These are phyloP conservation scores for Triticum turgidum DNA, from an alignment of 176 grass and related monocot genomes.

Conservation along the genomic window DNA sequence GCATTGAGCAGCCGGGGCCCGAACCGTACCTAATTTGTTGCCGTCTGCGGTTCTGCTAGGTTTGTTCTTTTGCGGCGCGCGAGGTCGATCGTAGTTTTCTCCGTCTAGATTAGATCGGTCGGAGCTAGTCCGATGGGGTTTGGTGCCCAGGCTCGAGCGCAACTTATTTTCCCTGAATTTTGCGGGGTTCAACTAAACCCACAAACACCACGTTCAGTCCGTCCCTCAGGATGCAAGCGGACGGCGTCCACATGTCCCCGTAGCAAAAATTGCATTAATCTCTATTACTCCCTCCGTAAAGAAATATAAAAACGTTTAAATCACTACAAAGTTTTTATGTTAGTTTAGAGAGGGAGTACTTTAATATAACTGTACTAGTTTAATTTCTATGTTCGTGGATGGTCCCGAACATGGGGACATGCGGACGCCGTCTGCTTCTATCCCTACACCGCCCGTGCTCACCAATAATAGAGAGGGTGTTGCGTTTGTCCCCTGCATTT, in stretches of 20 bases:
- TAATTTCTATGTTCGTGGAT: no score
- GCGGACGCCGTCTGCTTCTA: no score
- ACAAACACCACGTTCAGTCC: neutral
- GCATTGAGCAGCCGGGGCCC: neutral
- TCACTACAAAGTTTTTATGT: no score
- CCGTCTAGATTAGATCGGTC: neutral
- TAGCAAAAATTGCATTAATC: no score
- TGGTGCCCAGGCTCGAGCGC: neutral
- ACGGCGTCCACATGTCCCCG: no score
- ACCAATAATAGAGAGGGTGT: slow-evolving; percentile 6
- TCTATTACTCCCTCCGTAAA: no score
- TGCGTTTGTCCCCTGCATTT: neutral
- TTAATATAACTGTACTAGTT: no score
- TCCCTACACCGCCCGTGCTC: neutral
- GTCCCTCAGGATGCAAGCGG: no score
- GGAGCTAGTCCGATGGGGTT: neutral
- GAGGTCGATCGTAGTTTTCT: neutral
- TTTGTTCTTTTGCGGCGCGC: neutral
- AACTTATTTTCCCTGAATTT: neutral
- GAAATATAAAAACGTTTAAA: no score
- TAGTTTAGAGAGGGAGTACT: no score
- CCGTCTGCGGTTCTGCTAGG: neutral
- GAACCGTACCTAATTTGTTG: neutral
- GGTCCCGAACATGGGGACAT: no score
- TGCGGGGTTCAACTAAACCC: neutral